Evolutionary conservation across 1,284 basidiomycete genomes (phyloP).

Genomic region (Chalciporus sp.): DNA sequence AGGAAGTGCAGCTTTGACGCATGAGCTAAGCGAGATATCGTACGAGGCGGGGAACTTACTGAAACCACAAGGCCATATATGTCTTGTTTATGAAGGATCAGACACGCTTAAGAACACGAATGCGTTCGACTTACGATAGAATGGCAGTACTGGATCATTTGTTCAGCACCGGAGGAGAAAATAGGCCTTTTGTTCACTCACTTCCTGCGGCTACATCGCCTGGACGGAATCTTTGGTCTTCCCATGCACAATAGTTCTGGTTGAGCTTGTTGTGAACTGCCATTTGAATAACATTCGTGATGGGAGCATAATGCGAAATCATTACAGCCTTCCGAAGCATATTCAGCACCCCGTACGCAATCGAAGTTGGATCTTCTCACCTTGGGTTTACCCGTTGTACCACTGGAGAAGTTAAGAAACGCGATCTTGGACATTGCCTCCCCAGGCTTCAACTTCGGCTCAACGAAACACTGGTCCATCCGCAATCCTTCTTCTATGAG

Average conservation of each 20-base stretch:
- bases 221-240: constrained; percentile 46
- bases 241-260: constrained; percentile 40
- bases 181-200: constrained; percentile 28
- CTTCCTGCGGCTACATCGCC: constrained; percentile 60
- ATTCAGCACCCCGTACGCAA: background rate
- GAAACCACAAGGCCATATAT: constrained; percentile 74
- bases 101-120: constrained; percentile 5
- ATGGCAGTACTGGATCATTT: constrained; percentile 31
- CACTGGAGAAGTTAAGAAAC: constrained; percentile 75
- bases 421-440: constrained; percentile 74
- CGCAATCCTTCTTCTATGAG: constrained; percentile 43
- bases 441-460: constrained; percentile 52
- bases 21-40: constrained; percentile 9
- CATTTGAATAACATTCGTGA: constrained; percentile 61
- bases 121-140: constrained; percentile 37
- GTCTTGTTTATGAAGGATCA: constrained; percentile 44
- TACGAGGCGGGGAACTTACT: constrained; percentile 34
- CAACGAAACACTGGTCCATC: constrained; percentile 38
- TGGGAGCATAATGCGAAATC: constrained; percentile 61
- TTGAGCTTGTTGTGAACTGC: constrained; percentile 48
- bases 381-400: constrained; percentile 68
- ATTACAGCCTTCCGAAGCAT: constrained; percentile 51
- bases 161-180: constrained; percentile 10
- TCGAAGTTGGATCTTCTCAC: constrained; percentile 25
- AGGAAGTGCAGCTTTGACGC: constrained; percentile 53